phyloP scores from a whole-genome alignment of 176 grass and related monocot genomes.

The Ensete ventricosum region DNA sequence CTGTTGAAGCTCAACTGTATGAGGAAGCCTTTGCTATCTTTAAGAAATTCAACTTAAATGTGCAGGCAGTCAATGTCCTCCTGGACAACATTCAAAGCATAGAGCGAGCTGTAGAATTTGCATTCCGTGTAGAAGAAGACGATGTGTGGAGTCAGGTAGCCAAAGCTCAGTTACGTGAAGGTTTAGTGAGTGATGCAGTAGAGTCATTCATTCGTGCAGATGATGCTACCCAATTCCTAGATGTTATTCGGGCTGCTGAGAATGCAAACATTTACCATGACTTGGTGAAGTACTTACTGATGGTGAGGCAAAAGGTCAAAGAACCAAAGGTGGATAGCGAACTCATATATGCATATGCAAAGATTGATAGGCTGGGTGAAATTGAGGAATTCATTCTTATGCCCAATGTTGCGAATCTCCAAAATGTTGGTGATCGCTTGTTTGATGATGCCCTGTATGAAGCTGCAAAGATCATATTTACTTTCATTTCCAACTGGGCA shows the following conservation, averaged over 20 bases:
- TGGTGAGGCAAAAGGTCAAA: conserved; percentile 80
- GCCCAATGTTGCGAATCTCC: conserved; percentile 96
- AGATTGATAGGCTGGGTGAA: conserved; percentile 71
- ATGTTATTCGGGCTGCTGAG: conserved; percentile 78
- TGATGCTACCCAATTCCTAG: conserved; percentile 77
- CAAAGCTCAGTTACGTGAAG: conserved; percentile 85
- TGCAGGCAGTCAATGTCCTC: conserved; percentile 85
- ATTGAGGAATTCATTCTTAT: conserved; percentile 97
- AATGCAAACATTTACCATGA: conserved; percentile 69
- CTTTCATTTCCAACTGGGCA: conserved; percentile 98
- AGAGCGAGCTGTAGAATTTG: conserved; percentile 92
- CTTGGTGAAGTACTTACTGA: conserved; percentile 70
- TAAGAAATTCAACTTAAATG: conserved; percentile 98
- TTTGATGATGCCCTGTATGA: conserved; percentile 92
- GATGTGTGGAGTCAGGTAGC: conserved; percentile 97
- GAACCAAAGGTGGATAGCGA: conserved; percentile 79
- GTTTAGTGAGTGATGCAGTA: conserved; percentile 86
- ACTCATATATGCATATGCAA: conserved; percentile 95
- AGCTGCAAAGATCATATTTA: conserved; percentile 97
- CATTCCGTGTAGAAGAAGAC: conserved; percentile 90
- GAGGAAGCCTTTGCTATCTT: conserved; percentile 99
- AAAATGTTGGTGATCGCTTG: conserved; percentile 86
- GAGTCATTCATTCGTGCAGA: conserved; percentile 97
- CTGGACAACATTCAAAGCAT: conserved; percentile 86
- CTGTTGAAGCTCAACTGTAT: conserved; percentile 79